A percentile compares a stretch with the other conserved stretches of the same genome.
These are phyloP conservation scores for Gastrodia elata DNA, from an alignment of 106 monocot species.

Conservation along the genomic window DNA sequence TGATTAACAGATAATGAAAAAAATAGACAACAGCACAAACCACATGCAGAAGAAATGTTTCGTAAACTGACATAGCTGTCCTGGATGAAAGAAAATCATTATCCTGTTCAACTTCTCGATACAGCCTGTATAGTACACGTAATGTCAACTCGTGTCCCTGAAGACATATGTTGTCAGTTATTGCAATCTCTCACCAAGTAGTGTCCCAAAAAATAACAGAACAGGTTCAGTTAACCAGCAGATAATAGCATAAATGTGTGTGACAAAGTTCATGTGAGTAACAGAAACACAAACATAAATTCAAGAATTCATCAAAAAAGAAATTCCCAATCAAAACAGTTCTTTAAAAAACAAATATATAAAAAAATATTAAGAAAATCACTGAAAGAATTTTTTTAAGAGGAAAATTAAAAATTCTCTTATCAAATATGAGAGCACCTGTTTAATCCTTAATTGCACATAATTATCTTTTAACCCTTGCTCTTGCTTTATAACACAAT, in stretches of 20 bases:
- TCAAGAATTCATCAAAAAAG: background rate
- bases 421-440: too few species aligned
- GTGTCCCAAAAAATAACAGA: background rate
- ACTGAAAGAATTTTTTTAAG: too few species aligned
- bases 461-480: too few species aligned
- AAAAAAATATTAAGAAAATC: background rate
- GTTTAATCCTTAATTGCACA: too few species aligned
- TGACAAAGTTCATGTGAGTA: background rate
- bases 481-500: too few species aligned
- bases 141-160: slow-evolving; percentile 97
- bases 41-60: slow-evolving; percentile 76
- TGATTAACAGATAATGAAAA: background rate
- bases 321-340: background rate
- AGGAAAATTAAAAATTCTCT: too few species aligned
- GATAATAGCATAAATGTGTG: background rate
- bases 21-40: slow-evolving; percentile 18
- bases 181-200: background rate
- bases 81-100: slow-evolving; percentile 90
- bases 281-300: background rate
- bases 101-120: slow-evolving; percentile 82
- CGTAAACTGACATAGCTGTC: slow-evolving; percentile 88
- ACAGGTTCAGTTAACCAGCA: background rate
- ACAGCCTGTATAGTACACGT: slow-evolving; percentile 81
- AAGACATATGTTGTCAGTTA: slow-evolving; percentile 25
- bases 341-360: background rate